These are phyloP conservation scores for Xylaria sp. DNA, from an alignment of 2,329 filamentous ascomycete species.

Conservation along the genomic window DNA sequence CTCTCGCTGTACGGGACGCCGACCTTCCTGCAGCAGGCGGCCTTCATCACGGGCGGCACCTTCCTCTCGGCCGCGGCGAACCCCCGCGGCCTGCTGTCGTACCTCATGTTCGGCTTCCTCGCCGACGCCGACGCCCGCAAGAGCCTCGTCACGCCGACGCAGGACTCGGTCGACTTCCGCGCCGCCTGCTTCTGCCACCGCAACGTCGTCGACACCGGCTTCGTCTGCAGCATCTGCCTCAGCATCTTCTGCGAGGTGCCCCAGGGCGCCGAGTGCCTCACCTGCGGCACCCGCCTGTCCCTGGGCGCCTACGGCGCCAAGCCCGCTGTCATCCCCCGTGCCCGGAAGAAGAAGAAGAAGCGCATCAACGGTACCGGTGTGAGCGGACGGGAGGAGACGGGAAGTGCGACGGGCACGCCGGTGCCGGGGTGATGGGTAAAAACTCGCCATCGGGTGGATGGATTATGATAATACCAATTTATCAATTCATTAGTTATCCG, in stretches of 20 bases:
- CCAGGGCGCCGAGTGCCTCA: constrained; percentile 70
- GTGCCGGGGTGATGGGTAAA: constrained; percentile 42
- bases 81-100: constrained; percentile 79
- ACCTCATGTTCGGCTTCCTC: constrained; percentile 92
- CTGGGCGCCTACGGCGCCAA: constrained; percentile 75
- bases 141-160: constrained; percentile 75
- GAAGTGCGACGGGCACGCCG: constrained; percentile 63
- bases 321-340: constrained; percentile 72
- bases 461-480: background rate
- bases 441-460: background rate
- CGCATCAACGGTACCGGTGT: constrained; percentile 51
- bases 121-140: constrained; percentile 60
- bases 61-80: constrained; percentile 53
- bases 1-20: constrained; percentile 82
- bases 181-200: constrained; percentile 99
- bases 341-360: constrained; percentile 78
- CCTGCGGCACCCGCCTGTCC: constrained; percentile 78
- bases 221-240: constrained; percentile 93
- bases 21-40: constrained; percentile 91
- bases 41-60: constrained; percentile 62
- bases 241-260: constrained; percentile 83
- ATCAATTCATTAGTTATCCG: too few species aligned
- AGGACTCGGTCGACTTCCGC: constrained; percentile 89
- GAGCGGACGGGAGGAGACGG: constrained; percentile 58
- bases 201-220: constrained; percentile 86